Percentiles rank a stretch among this genome's conserved stretches.
These are phyloP conservation scores for Coprinellus micaceus DNA, from an alignment of 768 basidiomycete species.

Conservation along the genomic window DNA sequence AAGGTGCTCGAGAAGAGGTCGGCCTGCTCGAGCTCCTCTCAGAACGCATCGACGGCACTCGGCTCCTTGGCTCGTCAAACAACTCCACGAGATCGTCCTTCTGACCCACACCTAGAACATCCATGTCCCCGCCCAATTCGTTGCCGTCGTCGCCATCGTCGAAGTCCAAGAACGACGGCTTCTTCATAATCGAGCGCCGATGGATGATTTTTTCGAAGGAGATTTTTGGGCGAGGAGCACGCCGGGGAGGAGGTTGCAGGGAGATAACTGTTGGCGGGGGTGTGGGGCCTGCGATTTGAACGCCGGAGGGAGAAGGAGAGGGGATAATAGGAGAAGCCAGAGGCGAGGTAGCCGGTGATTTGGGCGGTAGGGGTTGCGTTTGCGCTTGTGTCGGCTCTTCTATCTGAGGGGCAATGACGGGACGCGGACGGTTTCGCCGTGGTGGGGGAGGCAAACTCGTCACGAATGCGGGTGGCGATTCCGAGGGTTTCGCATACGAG, in stretches of 20 bases:
- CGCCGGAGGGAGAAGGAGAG: too few species aligned
- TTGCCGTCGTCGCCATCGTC: constrained; percentile 45
- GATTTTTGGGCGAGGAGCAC: background rate
- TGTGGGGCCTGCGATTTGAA: background rate
- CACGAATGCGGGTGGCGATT: constrained; percentile 24
- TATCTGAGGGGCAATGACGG: constrained; percentile 21
- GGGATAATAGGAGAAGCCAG: too few species aligned
- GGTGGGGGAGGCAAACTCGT: constrained; percentile 57
- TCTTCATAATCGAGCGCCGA: constrained; percentile 55
- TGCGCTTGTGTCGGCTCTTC: too few species aligned
- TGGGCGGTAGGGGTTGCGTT: too few species aligned
- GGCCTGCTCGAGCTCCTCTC: too few species aligned
- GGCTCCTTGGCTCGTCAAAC: background rate
- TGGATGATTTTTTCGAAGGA: constrained; percentile 22
- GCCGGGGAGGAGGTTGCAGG: constrained; percentile 33
- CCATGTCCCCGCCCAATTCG: constrained; percentile 20
- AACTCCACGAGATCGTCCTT: constrained; percentile 12
- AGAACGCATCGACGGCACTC: too few species aligned
- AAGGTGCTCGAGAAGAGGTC: too few species aligned
- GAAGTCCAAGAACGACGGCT: constrained; percentile 73
- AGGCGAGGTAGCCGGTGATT: too few species aligned
- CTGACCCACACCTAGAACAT: too few species aligned
- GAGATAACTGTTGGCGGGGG: background rate
- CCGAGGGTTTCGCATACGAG: constrained; percentile 19
- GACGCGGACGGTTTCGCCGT: constrained; percentile 34